Evolutionary conservation across 1,139 yeast species (phyloP), one percentile per base, ranked within the genome.

Genomic region (Zygoascus sp.): DNA sequence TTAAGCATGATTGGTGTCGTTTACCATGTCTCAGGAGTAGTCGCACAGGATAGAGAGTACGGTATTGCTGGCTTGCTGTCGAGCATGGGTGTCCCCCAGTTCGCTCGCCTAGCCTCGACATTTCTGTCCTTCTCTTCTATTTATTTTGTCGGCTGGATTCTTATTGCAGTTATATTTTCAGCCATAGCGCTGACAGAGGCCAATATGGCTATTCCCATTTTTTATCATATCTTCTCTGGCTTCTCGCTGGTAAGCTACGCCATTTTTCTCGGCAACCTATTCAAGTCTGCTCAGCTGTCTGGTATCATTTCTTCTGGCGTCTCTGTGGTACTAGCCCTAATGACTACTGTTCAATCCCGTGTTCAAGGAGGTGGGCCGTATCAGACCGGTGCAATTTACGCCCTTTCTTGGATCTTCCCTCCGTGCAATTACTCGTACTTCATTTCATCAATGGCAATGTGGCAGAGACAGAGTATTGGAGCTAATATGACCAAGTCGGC

Each of bases 1-100:
- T 53, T 66, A 2, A 52, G 62, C 30, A 59, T 66, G 61, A 60
- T 66, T 48, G 70, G 70, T 17, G 64, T 64, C 13, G 57, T 65
- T 11, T 66, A 66, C 49, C 70, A 66, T 35, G 50, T 66, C 23
- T 55, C 68, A 1, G 70, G 70, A 4, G 50, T 54, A 10, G 60
- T 65, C 5, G 68, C 69, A 9, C 53, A 51, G 32, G 70, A 66
- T 32, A 54, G 70, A 15, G 68, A 66, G 44, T 42, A 49, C 11
- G 68, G 69, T 1, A 54, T 66, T 45, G 50, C 69, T 2, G 53
- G 55, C n/a, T 53, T 66, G 16, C 53, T 66, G 21, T 55, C 59
- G 4, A 53, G 61, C 36, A 66, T 66, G 70, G 68, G 68, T 1
- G 60, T 59, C 16, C 45, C 55, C 2, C 56, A 54, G 21, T 35